phyloP scores from a whole-genome alignment of 2,329 filamentous ascomycete genomes.

The Sclerotinia spermophila region DNA sequence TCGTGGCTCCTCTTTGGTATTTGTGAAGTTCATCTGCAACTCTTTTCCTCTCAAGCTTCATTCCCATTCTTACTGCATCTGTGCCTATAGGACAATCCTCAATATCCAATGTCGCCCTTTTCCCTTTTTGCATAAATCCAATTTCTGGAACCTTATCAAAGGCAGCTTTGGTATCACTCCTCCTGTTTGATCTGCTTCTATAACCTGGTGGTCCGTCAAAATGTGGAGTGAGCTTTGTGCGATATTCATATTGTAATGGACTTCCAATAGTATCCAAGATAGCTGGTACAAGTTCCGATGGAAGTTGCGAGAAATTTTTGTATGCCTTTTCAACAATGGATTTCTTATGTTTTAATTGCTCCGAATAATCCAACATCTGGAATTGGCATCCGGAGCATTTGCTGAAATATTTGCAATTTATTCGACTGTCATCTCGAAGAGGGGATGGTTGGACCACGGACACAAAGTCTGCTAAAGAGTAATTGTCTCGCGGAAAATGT shows the following conservation, averaged over 20 bases:
- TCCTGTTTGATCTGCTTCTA: conserved; percentile 45
- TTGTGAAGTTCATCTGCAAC: conserved; percentile 66
- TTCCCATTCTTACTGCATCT: conserved; percentile 73
- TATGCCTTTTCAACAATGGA: conserved; percentile 88
- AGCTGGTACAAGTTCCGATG: conserved; percentile 68
- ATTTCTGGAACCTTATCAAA: conserved; percentile 71
- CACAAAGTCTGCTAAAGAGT: conserved; percentile 79
- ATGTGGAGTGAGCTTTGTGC: conserved; percentile 95
- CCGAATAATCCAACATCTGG: conserved; percentile 88
- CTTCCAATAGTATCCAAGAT: conserved; percentile 85
- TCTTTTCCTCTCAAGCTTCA: conserved; percentile 72
- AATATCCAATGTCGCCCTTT: conserved; percentile 78
- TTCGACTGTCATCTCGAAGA: conserved; percentile 70
- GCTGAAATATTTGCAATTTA: conserved; percentile 83
- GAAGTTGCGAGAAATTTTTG: conserved; percentile 81
- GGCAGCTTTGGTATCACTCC: conserved; percentile 50
- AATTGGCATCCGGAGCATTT: conserved; percentile 92
- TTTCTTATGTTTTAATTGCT: conserved; percentile 82
- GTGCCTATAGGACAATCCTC: conserved; percentile 97
- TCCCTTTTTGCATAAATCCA: conserved; percentile 88
- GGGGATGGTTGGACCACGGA: conserved; percentile 70
- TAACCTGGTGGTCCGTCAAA: conserved; percentile 72
- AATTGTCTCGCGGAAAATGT: conserved; percentile 61
- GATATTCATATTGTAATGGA: conserved; percentile 86
- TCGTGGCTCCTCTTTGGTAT: conserved; percentile 79